Evolutionary conservation across 1,284 basidiomycete species (phyloP).

Genomic region (Cutaneotrichosporon mucoides): DNA sequence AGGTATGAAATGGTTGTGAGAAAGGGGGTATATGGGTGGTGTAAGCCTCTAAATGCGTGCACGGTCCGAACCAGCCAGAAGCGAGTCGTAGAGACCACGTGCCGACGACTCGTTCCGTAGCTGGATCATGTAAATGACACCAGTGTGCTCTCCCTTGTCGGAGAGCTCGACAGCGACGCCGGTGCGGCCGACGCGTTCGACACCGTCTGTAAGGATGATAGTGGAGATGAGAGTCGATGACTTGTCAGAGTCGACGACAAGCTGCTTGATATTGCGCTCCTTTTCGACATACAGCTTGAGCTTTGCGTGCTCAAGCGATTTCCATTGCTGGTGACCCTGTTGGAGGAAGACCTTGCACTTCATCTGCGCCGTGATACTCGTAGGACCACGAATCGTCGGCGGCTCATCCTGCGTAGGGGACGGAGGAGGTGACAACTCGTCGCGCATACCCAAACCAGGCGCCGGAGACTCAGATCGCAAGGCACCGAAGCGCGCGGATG

Average conservation of each 20-base stretch:
- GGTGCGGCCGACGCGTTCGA: slow-evolving; percentile 95
- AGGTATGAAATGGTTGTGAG: not conserved
- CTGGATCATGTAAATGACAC: slow-evolving; percentile 97
- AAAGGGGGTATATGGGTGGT: not conserved
- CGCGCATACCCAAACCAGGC: not conserved
- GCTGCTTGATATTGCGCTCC: slow-evolving; percentile 82
- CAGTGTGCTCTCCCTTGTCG: slow-evolving; percentile 83
- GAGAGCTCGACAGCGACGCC: slow-evolving; percentile 95
- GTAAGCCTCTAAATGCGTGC: slow-evolving; percentile 14
- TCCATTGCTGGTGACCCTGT: slow-evolving; percentile 95
- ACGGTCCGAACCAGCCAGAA: slow-evolving; percentile 83
- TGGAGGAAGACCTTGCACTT: slow-evolving; percentile 98
- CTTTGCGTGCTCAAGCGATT: slow-evolving; percentile 80
- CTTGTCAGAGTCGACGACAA: slow-evolving; percentile 87
- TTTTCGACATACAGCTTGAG: slow-evolving; percentile 78
- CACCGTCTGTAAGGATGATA: slow-evolving; percentile 90
- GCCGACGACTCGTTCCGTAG: slow-evolving; percentile 83
- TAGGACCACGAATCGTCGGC: slow-evolving; percentile 58
- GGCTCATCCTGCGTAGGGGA: slow-evolving; percentile 53
- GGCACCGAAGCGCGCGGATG: slow-evolving; percentile 12
- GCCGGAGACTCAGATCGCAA: slow-evolving; percentile 5
- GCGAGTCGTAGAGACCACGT: slow-evolving; percentile 74
- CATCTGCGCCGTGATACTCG: slow-evolving; percentile 83
- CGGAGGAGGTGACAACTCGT: slow-evolving; percentile 9
- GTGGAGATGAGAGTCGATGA: slow-evolving; percentile 81